These are phyloP conservation scores for Euryodendron excelsum DNA, from an alignment of 148 eudicot genomes.

Conservation along the genomic window DNA sequence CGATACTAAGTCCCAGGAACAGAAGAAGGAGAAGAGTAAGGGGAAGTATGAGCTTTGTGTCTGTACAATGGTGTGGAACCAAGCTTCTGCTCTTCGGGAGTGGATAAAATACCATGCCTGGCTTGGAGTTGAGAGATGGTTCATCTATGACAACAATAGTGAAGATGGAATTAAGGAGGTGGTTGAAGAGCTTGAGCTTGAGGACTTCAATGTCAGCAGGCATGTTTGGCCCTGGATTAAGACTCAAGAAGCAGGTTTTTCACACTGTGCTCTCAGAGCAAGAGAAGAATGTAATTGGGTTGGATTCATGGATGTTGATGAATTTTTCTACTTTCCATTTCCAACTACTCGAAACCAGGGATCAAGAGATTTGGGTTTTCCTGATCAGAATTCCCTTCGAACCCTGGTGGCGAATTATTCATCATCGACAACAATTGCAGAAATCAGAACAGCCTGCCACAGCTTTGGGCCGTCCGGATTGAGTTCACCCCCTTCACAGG, in stretches of 20 bases:
- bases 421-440: constrained; percentile 43
- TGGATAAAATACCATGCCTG: constrained; percentile 85
- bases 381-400: constrained; percentile 45
- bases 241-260: constrained; percentile 95
- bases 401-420: constrained; percentile 52
- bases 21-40: neutral
- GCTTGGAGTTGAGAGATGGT: constrained; percentile 92
- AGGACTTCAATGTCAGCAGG: constrained; percentile 61
- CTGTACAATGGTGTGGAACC: constrained; percentile 98
- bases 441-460: constrained; percentile 79
- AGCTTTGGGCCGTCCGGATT: constrained; percentile 96
- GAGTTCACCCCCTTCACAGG: constrained; percentile 48
- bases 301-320: constrained; percentile 93
- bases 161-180: constrained; percentile 60
- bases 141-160: constrained; percentile 90
- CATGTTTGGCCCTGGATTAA: constrained; percentile 98
- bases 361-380: constrained; percentile 14
- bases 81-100: constrained; percentile 72
- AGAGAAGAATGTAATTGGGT: constrained; percentile 77
- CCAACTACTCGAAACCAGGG: constrained; percentile 24
- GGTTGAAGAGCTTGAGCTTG: constrained; percentile 49
- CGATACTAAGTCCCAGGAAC: neutral
- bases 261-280: constrained; percentile 84
- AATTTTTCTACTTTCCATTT: constrained; percentile 70
- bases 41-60: constrained; percentile 73